Base-by-base conservation (phyloP, 2,329 filamentous ascomycete genomes). In the Sphaceloma murrayae region DNA sequence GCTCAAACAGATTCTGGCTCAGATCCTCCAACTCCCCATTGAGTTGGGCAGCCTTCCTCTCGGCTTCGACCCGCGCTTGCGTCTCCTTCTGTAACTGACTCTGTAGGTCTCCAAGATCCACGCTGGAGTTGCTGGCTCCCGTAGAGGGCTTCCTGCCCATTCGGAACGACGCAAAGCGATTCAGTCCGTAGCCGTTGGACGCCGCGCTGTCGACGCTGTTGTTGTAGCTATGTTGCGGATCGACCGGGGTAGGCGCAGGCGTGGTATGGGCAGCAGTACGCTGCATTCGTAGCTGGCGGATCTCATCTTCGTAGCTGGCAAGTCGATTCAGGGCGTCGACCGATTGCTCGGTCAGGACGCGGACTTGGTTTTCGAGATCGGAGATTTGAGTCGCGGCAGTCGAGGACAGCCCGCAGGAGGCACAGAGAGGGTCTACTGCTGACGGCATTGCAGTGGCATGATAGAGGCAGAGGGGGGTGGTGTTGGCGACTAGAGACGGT, bases 281-380 rank as follows among this genome's bases (percentile, higher is more conserved):
- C 53, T 57, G 56, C 63, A 65, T 52, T 33, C 75, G 75, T 45
- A 86, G 68, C 33, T 63, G 67, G 33, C 75, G 69, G 30, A 87
- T 72, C 59, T 87, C 81, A 62, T 86, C 82, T 64, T 89, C 84
- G 69, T 86, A 87, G 66, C 86, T 80, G 56, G 83, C 81, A 50
- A 77, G 69, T 58, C 54, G 53, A 67, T 76, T 45, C 18, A 45
- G 31, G 5, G 42, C 42, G 52, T 71, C 67, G 38, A 69, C 73
- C 74, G 46, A 42, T 51, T 55, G 54, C 18, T 43, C 47, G 6
- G 54, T 54, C 21, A 56, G 40, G 24, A 51, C 47, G 26, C 40
- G 52, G 19, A 56, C 49, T 39, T 52, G 51, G 24, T 45, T 43
- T 34, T 56, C 53, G 4, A 56, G 51, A 31, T 56, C 53, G 18